Evolutionary conservation across 1,284 basidiomycete species (phyloP).

Genomic region (Gymnopus androsaceus): DNA sequence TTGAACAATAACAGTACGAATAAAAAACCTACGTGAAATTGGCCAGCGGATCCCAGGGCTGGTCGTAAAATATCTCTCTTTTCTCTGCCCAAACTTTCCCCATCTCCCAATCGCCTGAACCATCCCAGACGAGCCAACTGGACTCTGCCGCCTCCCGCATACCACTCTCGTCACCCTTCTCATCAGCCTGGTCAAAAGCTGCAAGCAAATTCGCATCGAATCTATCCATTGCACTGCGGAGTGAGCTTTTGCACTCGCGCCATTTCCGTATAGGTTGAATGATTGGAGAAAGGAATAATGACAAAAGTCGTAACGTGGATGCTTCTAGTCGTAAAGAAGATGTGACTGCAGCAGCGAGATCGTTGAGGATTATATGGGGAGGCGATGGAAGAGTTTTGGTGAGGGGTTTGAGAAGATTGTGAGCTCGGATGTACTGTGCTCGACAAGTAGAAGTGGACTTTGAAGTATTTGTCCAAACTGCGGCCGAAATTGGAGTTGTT

Average conservation of each 20-base stretch:
- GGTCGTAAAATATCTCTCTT: constrained; percentile 90
- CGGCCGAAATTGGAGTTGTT: constrained; percentile 20
- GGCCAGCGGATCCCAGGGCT: constrained; percentile 76
- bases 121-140: constrained; percentile 81
- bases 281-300: constrained; percentile 67
- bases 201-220: constrained; percentile 85
- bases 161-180: constrained; percentile 62
- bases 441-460: constrained; percentile 31
- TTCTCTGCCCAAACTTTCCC: constrained; percentile 93
- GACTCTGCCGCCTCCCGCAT: constrained; percentile 83
- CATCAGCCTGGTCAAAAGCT: constrained; percentile 84
- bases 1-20: constrained; percentile 1
- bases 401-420: constrained; percentile 62
- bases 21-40: constrained; percentile 70
- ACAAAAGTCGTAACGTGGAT: constrained; percentile 66
- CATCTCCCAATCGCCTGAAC: constrained; percentile 77
- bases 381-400: constrained; percentile 55
- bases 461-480: constrained; percentile 21
- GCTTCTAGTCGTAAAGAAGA: constrained; percentile 53
- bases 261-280: constrained; percentile 72
- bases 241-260: constrained; percentile 59
- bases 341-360: constrained; percentile 46
- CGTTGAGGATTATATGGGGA: constrained; percentile 57
- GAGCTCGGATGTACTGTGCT: constrained; percentile 65
- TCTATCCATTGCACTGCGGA: constrained; percentile 81